Conservation (phyloP, 495 filamentous ascomycete genomes). For the Tuber umbilicatum region DNA sequence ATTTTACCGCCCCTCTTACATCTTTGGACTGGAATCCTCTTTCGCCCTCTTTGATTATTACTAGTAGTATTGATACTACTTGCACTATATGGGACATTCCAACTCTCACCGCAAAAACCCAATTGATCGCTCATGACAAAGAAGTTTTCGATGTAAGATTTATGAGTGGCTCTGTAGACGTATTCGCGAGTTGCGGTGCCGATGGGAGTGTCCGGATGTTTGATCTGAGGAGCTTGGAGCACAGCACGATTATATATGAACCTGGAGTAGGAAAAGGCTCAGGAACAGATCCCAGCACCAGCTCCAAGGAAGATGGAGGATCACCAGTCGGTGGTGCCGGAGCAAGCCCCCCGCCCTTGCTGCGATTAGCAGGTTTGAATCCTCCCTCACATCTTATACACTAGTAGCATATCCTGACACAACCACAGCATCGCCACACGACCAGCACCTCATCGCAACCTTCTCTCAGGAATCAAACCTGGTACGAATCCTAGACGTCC, state of each 20-base stretch:
- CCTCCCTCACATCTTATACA: background rate
- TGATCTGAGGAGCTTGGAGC: constrained; percentile 89
- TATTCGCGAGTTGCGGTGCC: constrained; percentile 95
- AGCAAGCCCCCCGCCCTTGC: constrained; percentile 61
- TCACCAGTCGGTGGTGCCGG: constrained; percentile 28
- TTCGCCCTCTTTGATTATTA: constrained; percentile 93
- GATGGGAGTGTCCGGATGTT: constrained; percentile 99
- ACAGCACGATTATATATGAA: constrained; percentile 99
- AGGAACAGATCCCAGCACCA: constrained; percentile 13
- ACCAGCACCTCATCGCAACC: constrained; percentile 89
- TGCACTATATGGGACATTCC: constrained; percentile 99
- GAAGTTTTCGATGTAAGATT: constrained; percentile 98
- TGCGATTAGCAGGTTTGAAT: constrained; percentile 66
- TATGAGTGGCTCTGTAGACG: constrained; percentile 90
- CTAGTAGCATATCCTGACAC: background rate
- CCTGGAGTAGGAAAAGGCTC: constrained; percentile 53
- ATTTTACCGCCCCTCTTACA: constrained; percentile 93
- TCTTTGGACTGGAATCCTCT: constrained; percentile 97
- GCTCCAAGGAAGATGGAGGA: constrained; percentile 70
- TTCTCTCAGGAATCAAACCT: constrained; percentile 90
- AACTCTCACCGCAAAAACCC: constrained; percentile 93
- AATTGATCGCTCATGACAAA: constrained; percentile 97
- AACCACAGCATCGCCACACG: constrained; percentile 72
- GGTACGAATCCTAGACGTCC: constrained; percentile 91
- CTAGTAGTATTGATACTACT: constrained; percentile 96